A percentile compares a stretch with the other conserved stretches of the same genome.
These are phyloP conservation scores for Conoideocrella luteorostrata DNA, from an alignment of 2,329 filamentous ascomycete genomes.

Conservation along the genomic window DNA sequence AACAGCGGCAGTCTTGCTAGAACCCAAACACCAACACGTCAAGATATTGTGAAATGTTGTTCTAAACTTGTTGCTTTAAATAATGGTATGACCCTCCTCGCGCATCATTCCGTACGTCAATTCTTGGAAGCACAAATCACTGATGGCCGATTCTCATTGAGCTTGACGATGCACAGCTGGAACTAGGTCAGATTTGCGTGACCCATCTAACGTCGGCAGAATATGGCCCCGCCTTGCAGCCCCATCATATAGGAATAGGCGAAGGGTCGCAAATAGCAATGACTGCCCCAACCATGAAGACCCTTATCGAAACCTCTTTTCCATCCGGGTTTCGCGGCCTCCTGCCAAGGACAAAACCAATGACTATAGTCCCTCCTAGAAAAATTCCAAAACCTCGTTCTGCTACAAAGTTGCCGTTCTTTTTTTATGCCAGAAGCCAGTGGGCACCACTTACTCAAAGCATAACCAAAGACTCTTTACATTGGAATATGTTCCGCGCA, in stretches of 20 bases:
- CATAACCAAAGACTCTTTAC: background rate
- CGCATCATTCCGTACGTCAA: background rate
- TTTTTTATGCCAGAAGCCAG: background rate
- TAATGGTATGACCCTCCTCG: background rate
- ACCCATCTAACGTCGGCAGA: background rate
- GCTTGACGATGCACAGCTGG: background rate
- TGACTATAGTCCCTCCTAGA: background rate
- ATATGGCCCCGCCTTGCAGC: background rate
- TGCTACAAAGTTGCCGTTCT: background rate
- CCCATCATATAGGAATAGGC: too few relatives aligned
- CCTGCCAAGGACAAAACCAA: background rate
- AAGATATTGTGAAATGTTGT: conserved; percentile 1
- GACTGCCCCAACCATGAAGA: background rate
- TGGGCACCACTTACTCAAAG: background rate
- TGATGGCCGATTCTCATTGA: background rate
- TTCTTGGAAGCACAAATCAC: background rate
- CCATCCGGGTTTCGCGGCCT: background rate
- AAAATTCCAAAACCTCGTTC: background rate
- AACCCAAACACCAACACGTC: background rate
- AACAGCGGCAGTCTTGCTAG: background rate
- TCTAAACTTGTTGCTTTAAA: background rate
- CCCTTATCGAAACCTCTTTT: background rate
- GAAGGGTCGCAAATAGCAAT: conserved; percentile 2
- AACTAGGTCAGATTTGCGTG: background rate
- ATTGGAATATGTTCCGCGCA: background rate